Conservation (phyloP, 2,329 filamentous ascomycete genomes). For the Fusarium hostae region DNA sequence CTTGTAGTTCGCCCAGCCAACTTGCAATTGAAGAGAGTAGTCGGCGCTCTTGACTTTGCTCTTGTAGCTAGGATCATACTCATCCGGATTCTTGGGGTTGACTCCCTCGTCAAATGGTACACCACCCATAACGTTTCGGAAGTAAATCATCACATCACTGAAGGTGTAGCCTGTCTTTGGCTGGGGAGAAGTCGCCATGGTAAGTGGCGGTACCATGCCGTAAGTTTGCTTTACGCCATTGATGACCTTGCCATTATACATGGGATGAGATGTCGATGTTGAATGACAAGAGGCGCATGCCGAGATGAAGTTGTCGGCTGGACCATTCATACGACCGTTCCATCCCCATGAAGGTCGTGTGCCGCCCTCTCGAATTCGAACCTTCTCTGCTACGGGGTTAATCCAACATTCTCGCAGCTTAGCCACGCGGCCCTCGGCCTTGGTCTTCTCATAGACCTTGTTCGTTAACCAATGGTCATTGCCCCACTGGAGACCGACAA, state of each 20-base stretch:
- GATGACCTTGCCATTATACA: background rate
- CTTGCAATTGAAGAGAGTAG: background rate
- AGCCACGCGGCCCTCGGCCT: background rate
- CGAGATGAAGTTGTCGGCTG: background rate
- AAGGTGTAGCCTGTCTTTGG: background rate
- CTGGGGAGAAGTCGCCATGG: background rate
- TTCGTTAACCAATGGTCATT: background rate
- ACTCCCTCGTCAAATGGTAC: background rate
- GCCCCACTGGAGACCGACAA: background rate
- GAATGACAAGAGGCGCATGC: slow-evolving; percentile 4
- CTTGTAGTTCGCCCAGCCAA: background rate
- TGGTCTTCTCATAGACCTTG: background rate
- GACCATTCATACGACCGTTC: background rate
- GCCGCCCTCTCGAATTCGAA: background rate
- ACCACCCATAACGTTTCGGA: background rate
- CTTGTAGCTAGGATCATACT: background rate
- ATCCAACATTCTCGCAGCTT: background rate
- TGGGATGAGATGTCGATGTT: background rate
- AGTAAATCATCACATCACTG: background rate
- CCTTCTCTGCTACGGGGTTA: background rate
- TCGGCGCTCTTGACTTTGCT: background rate
- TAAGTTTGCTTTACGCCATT: background rate
- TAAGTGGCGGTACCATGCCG: background rate
- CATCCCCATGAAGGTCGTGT: background rate
- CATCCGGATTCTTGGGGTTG: background rate